Conservation (phyloP, 2,329 filamentous ascomycete species). For the Rugonectria rugulosa region DNA sequence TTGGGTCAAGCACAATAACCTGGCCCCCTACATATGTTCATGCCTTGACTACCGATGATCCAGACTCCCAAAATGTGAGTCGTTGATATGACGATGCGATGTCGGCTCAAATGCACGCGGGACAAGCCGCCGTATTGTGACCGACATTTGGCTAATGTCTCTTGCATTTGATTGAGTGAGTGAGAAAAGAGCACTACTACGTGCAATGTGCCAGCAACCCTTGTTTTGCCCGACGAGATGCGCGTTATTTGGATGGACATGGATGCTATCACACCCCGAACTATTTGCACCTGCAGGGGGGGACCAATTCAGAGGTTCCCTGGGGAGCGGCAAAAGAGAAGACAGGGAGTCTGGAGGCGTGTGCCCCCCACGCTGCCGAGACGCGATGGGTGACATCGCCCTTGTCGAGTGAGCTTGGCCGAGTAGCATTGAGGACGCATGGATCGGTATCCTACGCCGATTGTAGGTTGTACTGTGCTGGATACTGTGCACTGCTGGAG, state of each 20-base stretch:
- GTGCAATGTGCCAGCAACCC: conserved; percentile 12
- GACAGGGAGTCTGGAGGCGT: conserved; percentile 19
- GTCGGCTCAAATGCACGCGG: conserved; percentile 14
- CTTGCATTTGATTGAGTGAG: conserved; percentile 34
- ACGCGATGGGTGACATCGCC: conserved; percentile 30
- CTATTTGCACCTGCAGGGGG: conserved; percentile 40
- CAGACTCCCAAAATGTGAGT: not conserved
- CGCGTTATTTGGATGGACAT: conserved; percentile 21
- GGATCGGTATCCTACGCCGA: conserved; percentile 27
- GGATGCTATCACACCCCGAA: conserved; percentile 33
- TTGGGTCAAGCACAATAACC: conserved; percentile 5
- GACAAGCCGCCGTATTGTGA: conserved; percentile 29
- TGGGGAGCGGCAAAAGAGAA: conserved; percentile 30
- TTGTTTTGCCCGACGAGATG: conserved; percentile 28
- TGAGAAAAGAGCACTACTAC: conserved; percentile 25
- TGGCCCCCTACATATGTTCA: conserved; percentile 1
- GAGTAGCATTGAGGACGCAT: conserved; percentile 25
- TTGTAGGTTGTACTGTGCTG: conserved; percentile 5
- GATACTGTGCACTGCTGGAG: conserved; percentile 9
- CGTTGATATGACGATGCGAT: conserved; percentile 14
- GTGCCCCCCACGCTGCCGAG: conserved; percentile 37
- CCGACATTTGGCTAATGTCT: conserved; percentile 31
- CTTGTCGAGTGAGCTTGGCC: conserved; percentile 15
- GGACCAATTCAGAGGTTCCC: conserved; percentile 30
- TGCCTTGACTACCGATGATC: conserved; percentile 7